Percentiles rank a stretch among this genome's conserved stretches.
Conservation (phyloP, 306 rosid species). For the Lathyrus sativus region DNA sequence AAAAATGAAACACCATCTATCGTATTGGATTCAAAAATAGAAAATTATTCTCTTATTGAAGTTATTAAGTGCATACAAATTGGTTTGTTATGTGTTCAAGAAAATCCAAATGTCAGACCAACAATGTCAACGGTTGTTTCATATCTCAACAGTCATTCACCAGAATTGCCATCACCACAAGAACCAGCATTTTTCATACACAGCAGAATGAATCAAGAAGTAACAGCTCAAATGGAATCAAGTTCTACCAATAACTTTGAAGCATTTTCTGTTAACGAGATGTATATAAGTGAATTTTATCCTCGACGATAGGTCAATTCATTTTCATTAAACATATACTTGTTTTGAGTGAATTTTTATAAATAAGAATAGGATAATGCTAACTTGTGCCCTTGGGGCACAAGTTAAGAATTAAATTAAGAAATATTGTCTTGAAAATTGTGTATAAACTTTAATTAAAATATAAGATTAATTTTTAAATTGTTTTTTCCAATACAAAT, state of each 20-base stretch:
- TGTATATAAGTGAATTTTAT: slow-evolving; percentile 13
- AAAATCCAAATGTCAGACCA: slow-evolving; percentile 49
- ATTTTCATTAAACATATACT: neutral
- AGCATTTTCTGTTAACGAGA: slow-evolving; percentile 18
- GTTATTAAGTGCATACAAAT: slow-evolving; percentile 50
- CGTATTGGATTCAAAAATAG: slow-evolving; percentile 44
- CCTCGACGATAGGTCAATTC: neutral
- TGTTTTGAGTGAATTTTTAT: too few relatives aligned
- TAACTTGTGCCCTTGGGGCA: too few relatives aligned
- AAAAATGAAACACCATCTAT: slow-evolving; percentile 36
- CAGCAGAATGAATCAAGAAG: neutral
- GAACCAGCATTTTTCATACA: slow-evolving; percentile 33
- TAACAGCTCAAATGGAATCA: neutral
- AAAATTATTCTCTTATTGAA: slow-evolving; percentile 37
- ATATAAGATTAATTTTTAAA: too few relatives aligned
- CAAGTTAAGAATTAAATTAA: too few relatives aligned
- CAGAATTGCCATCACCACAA: slow-evolving; percentile 32
- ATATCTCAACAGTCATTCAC: slow-evolving; percentile 43
- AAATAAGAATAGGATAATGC: too few relatives aligned
- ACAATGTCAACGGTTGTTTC: slow-evolving; percentile 41
- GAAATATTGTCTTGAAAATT: too few relatives aligned
- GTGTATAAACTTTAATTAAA: too few relatives aligned
- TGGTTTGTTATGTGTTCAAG: slow-evolving; percentile 54
- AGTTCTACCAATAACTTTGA: neutral
- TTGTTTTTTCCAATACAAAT: too few relatives aligned